phyloP scores from a whole-genome alignment of 2,329 filamentous ascomycete species.

The Colletotrichum sp. region DNA sequence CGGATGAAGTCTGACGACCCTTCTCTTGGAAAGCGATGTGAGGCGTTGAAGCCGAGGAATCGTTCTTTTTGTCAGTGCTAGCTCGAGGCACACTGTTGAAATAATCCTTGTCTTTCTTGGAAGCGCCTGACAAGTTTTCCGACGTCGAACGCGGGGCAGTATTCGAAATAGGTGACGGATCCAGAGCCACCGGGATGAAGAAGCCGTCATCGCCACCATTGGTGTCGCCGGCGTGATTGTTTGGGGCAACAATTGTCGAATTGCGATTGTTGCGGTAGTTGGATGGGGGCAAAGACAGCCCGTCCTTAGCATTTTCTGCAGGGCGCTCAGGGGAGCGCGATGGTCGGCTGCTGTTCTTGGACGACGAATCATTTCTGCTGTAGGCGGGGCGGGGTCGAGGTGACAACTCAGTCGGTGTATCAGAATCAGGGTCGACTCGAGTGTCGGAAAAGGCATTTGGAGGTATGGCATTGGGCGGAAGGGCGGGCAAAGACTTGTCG shows the following conservation, averaged over 20 bases:
- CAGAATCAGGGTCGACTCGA: conserved; percentile 62
- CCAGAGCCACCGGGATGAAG: conserved; percentile 77
- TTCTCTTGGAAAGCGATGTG: conserved; percentile 94
- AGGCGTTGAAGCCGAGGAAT: conserved; percentile 69
- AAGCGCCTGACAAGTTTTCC: conserved; percentile 49
- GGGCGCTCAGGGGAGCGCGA: conserved; percentile 60
- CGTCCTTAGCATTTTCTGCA: conserved; percentile 49
- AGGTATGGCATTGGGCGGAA: conserved; percentile 77
- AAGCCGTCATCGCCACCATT: conserved; percentile 65
- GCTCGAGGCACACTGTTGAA: conserved; percentile 52
- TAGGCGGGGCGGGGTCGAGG: conserved; percentile 63
- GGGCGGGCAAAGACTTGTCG: conserved; percentile 91
- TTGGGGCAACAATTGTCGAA: conserved; percentile 65
- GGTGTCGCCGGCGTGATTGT: conserved; percentile 38
- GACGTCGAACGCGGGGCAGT: conserved; percentile 60
- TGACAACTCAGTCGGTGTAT: conserved; percentile 72
- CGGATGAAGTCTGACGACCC: conserved; percentile 67
- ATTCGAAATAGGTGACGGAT: conserved; percentile 67
- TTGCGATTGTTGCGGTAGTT: conserved; percentile 81
- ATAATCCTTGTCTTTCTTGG: conserved; percentile 64
- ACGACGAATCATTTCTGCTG: conserved; percentile 58
- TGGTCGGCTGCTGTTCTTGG: conserved; percentile 57
- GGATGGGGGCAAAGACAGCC: conserved; percentile 73
- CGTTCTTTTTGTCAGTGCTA: conserved; percentile 50
- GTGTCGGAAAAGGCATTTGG: conserved; percentile 67